Conservation (phyloP, 2,329 filamentous ascomycete species). For the Colletotrichum coccodes region DNA sequence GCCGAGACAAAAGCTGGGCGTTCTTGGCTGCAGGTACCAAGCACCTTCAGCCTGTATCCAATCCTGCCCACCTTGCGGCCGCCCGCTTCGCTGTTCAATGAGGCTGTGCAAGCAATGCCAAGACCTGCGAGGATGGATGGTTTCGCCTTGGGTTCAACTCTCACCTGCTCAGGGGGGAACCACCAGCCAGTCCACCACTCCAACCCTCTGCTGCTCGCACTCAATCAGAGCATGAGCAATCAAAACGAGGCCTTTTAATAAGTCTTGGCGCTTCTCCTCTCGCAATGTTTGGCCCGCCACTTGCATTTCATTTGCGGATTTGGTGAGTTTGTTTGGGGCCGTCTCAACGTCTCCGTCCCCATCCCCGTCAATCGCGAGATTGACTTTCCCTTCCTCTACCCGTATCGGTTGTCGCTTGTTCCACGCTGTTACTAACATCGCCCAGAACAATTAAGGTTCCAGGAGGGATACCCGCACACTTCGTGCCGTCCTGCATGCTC, state of each 20-base stretch:
- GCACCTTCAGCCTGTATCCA: constrained; percentile 17
- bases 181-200: background rate
- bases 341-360: constrained; percentile 9
- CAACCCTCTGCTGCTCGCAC: background rate
- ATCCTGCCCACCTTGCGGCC: constrained; percentile 17
- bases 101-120: constrained; percentile 32
- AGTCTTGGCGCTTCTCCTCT: constrained; percentile 24
- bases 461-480: constrained; percentile 4
- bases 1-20: constrained; percentile 24
- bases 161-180: constrained; percentile 5
- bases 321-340: constrained; percentile 20
- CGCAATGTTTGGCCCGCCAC: constrained; percentile 17
- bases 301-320: constrained; percentile 22
- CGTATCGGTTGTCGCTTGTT: constrained; percentile 5
- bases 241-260: constrained; percentile 21
- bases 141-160: constrained; percentile 30
- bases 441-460: constrained; percentile 20
- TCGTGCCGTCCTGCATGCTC: background rate
- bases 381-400: background rate
- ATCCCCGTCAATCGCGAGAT: constrained; percentile 24
- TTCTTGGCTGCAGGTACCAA: constrained; percentile 32
- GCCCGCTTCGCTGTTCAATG: constrained; percentile 23
- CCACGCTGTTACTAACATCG: constrained; percentile 15
- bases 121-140: constrained; percentile 25
- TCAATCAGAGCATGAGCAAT: constrained; percentile 19